Evolutionary conservation across 2,329 filamentous ascomycete genomes (phyloP), one percentile per base, ranked within the genome.

Genomic region (Aspergillus sp.): DNA sequence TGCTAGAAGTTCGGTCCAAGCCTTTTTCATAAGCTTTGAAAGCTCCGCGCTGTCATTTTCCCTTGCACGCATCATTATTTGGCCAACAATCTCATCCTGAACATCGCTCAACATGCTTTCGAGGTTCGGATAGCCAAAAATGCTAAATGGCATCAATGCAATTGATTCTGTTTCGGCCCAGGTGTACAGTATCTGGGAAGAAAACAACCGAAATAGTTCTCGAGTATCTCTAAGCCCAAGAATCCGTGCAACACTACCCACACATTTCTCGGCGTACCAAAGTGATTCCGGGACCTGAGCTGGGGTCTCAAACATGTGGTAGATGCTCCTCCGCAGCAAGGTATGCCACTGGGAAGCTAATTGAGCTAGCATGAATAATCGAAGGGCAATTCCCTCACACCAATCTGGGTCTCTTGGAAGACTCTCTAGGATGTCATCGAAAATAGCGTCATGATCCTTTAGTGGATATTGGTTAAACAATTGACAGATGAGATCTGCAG

Each of bases 221-320:
- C 83, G 85, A 0, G 92, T 82, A 49, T 86, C 85, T 24, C 82
- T 75, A 22, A 98, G 82, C 0, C 82, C 77, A 36, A 97, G 82
- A 0, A 83, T 81, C 12, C 73, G 76, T 4, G 93, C 86, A 32
- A 97, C 87, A 12, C 84, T 80, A 4, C 75, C 73, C 49, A 97
- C 81, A 66, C 91, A 96, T 54, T 84, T 84, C 57, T 84, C 85
- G 1, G 94, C 93, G 76, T 97, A 90, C 20, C 81, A 78, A 20
- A 83, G 81, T 6, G 90, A 89, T 11, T 79, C 76, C 3, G 83
- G 77, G 14, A 96, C 85, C 58, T 87, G 87, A 1, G 90, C 91
- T 1, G 93, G 90, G 0, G 90, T 92, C 73, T 98, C 95, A 67
- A 98, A 96, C 22, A 98, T 92, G 73, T 95, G 90, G 73, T 97